phyloP scores from a whole-genome alignment of 1,284 basidiomycete genomes.

The Ustilago crameri region DNA sequence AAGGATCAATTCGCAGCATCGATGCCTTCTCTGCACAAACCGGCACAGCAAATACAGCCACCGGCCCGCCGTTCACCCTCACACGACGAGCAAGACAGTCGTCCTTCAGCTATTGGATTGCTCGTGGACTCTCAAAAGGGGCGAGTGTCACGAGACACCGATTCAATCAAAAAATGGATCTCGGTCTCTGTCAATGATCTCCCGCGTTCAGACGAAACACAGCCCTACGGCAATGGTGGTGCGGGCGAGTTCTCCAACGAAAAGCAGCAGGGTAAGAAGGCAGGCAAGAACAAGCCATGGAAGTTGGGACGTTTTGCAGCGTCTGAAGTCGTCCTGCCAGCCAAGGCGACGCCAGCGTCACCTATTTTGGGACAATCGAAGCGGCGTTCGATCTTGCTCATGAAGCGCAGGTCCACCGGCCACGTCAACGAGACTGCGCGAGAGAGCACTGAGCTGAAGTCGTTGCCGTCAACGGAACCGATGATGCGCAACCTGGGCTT shows the following conservation, averaged over 20 bases:
- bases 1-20: constrained; percentile 36
- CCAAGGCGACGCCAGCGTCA: neutral
- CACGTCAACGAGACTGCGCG: constrained; percentile 21
- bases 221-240: constrained; percentile 40
- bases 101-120: constrained; percentile 26
- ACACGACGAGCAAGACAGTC: constrained; percentile 6
- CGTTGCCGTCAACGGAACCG: constrained; percentile 4
- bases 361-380: constrained; percentile 3
- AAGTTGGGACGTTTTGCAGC: constrained; percentile 37
- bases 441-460: constrained; percentile 3
- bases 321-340: constrained; percentile 30
- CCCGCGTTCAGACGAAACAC: constrained; percentile 12
- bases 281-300: constrained; percentile 36
- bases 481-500: constrained; percentile 47
- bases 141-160: constrained; percentile 29
- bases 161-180: constrained; percentile 49
- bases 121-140: constrained; percentile 43
- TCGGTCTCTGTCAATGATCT: constrained; percentile 41
- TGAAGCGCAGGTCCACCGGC: constrained; percentile 20
- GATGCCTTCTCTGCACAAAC: constrained; percentile 22
- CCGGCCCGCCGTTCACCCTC: constrained; percentile 2
- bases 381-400: constrained; percentile 21
- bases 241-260: constrained; percentile 40
- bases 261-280: constrained; percentile 20
- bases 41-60: neutral